Evolutionary conservation across 306 rosid species (phyloP).

Genomic region (Corylus americana): DNA sequence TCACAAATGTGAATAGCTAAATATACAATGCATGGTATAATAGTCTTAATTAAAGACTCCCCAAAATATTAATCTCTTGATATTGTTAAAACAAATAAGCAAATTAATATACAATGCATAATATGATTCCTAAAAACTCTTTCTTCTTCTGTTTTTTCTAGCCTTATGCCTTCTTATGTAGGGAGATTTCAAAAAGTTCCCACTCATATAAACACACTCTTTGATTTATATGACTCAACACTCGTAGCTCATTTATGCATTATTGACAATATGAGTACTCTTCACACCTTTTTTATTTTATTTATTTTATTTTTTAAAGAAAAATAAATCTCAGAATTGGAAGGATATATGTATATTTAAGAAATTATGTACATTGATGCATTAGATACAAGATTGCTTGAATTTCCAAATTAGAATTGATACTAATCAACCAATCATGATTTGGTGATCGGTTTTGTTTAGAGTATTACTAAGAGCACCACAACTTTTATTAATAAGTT

Average conservation of each 20-base stretch:
- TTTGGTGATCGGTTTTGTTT: too few relatives aligned
- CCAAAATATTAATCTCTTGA: too few relatives aligned
- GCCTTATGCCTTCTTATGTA: too few relatives aligned
- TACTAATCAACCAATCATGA: too few relatives aligned
- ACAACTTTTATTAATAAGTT: too few relatives aligned
- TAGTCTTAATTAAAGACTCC: too few relatives aligned
- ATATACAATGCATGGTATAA: too few relatives aligned
- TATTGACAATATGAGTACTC: not conserved
- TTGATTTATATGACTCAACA: too few relatives aligned
- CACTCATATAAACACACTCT: not conserved
- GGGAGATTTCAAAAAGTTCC: not conserved
- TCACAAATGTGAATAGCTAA: too few relatives aligned
- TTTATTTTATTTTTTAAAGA: not conserved
- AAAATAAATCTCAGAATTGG: not conserved
- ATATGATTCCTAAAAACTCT: not conserved
- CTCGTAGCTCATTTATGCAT: not conserved
- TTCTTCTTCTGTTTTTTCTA: too few relatives aligned
- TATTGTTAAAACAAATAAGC: too few relatives aligned
- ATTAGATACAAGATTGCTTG: not conserved
- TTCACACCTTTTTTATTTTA: not conserved
- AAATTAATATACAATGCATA: not conserved
- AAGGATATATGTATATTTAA: not conserved
- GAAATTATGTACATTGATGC: not conserved
- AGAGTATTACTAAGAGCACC: too few relatives aligned
- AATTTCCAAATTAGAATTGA: not conserved